Evolutionary conservation across 208 protist genomes (phyloP), one percentile per base, ranked within the genome.

Genomic region (Entamoeba moshkovskii): DNA sequence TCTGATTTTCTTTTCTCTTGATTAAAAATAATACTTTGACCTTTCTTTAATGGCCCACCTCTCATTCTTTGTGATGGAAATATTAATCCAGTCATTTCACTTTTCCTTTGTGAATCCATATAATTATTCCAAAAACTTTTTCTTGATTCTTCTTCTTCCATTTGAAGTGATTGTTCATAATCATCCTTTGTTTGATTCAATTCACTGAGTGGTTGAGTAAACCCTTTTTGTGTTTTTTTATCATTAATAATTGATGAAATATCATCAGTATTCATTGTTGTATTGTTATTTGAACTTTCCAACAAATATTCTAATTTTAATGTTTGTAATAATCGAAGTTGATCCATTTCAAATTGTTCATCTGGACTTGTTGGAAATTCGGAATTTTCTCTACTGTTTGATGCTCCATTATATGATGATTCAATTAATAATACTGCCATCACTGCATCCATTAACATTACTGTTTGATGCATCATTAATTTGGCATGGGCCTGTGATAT

Each of bases 41-140:
- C 59, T 73, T 73, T 73, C 18, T 33, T 73, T 33, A 73, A 73
- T n/a, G 15, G 59, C 18, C 59, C 59, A n/a, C 59, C 59, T 73
- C 59, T 73, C 59, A 73, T 73, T 33, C n/a, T 73, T 73, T 73
- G 59, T 73, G 59, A 73, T 73, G 59, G 59, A 73, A 73, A 73
- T 33, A 73, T 16, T n/a, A 73, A 29, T 73, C n/a, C 59, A 4
- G 59, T 38, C 59, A 73, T 73, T 73, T 73, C 59, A 73, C 59
- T 73, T 16, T 33, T 73, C 18, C 59, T 73, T 33, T 73, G 59
- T 73, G 59, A 73, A 22, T 73, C 59, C 59, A 73, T 38, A 33
- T 73, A 73, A 73, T 73, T 73, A 22, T 73, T 73, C 59, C 59
- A 73, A 73, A 73, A 73, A 33, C 59, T 73, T 73, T 73, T 33